Evolutionary conservation across 108 stramenopile genomes (phyloP), one percentile per base, ranked within the genome.

Genomic region (Skeletonema marinoi): DNA sequence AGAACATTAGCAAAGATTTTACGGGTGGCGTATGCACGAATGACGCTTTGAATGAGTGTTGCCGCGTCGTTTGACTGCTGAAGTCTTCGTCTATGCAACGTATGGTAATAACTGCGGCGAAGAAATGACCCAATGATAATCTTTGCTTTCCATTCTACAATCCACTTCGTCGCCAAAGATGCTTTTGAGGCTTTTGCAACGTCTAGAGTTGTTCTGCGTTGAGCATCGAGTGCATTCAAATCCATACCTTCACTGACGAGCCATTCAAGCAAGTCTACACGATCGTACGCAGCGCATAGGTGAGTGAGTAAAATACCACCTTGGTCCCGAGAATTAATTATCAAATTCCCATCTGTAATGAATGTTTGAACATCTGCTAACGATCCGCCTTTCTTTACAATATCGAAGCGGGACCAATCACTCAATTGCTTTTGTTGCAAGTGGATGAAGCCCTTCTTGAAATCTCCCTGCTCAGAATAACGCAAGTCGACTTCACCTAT

Each of bases 211-310:
- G 70, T 70, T 11, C 48, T 44, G 6, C 16, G 32, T 4, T 39
- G 36, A 17, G 31, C 56, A 60, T 70, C 58, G 5, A 35, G n/a
- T 6, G 38, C 33, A 7, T 60, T 21, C 17, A 70, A 60, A 30
- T 70, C 59, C 42, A 70, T 17, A 9, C 58, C 70, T 56, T 70
- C 35, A 4, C 21, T 56, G 7, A 56, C 58, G 2, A 70, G 58
- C 70, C 70, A 70, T 11, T 70, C 21, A 8, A 70, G 70, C 32
- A 60, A 31, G 35, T 70, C 70, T 32, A 70, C 58, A 21, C 70
- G 31, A 38, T 70, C 70, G 41, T 60, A 70, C 16, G 70, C 51
- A 4, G 70, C 70, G 21, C 21, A 29, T 6, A 66, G 41, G 35
- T 70, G 70, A 11, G 56, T 70, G 2, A 60, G 58, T 11, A 58